Base-by-base conservation (phyloP, 495 filamentous ascomycete genomes). In the Aspergillus asperescens region DNA sequence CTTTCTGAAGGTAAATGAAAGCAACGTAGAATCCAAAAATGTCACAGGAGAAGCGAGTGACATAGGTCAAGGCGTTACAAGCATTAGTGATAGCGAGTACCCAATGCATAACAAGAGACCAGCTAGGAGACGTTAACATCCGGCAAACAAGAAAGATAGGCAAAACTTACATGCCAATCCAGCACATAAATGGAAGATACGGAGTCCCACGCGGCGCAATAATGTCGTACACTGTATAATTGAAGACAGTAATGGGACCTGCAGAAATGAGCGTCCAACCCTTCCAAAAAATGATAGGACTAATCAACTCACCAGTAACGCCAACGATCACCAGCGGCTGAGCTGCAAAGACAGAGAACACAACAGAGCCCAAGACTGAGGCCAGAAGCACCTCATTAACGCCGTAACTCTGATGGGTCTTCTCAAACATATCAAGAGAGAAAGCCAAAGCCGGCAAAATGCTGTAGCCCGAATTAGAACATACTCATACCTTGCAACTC, bases 11-110 rank as follows among this genome's bases (percentile, higher is more conserved):
- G 61, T 93, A 93, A 63, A 91, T 88, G 62, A 85, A 87, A 41
- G 87, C 88, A 37, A 93, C 88, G 63, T 93, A 93, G 64, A 91
- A 90, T 5, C 88, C 88, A 60, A 93, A 92, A 57, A 88, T 89
- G 61, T 93, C 88, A 62, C 88, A 90, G 34, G 86, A 86, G 62
- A 93, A 93, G 8, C 86, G 78, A 8, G 88, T 92, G 19, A 93
- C 88, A 63, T 88, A 91, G 58, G 78, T 83, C 3, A 93, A 69
- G 46, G 75, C 87, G 65, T 93, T 89, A 67, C 88, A 90, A 9
- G 84, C 77, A 60, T 93, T 93, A 5, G 85, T 87, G 39, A 90
- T 75, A 18, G 88, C 88, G 7, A 92, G 74, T 34, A 86, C 64
- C 83, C 84, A 88, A 64, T 93, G 88, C 74, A 92, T 87, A 18